These are phyloP conservation scores for Cenchrus purpureus DNA, from an alignment of 176 grass and related monocot genomes.

Conservation along the genomic window DNA sequence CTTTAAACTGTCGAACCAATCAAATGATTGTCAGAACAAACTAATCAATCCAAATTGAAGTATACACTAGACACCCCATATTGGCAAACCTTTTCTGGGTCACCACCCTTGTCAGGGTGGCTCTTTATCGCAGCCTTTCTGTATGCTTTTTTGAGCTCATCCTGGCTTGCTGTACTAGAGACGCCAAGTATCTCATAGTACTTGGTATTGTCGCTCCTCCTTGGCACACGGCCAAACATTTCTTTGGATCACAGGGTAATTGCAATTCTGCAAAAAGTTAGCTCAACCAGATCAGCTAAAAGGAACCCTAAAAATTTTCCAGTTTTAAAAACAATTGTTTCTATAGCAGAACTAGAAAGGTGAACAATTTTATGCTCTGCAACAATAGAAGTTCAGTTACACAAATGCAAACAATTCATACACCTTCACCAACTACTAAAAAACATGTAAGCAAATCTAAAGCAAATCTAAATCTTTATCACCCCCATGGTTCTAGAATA, in stretches of 20 bases:
- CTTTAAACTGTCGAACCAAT: slow-evolving; percentile 63
- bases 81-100: slow-evolving; percentile 68
- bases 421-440: background rate
- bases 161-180: slow-evolving; percentile 58
- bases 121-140: slow-evolving; percentile 72
- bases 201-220: slow-evolving; percentile 65
- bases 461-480: background rate
- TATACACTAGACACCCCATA: background rate
- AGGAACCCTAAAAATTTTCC: background rate
- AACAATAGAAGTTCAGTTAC: background rate
- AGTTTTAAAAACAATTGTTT: background rate
- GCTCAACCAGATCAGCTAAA: background rate
- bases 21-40: slow-evolving; percentile 30
- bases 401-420: background rate
- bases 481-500: background rate
- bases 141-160: slow-evolving; percentile 81
- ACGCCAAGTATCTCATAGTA: slow-evolving; percentile 82
- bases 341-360: background rate
- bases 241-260: slow-evolving; percentile 34
- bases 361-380: background rate
- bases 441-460: background rate
- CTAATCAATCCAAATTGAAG: background rate
- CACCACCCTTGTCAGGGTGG: slow-evolving; percentile 80
- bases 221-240: slow-evolving; percentile 72
- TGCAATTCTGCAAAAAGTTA: background rate